A percentile compares a stretch with the other conserved stretches of the same genome.
Conservation (phyloP, 441 rosid genomes). For the Macaranga tanarius region DNA sequence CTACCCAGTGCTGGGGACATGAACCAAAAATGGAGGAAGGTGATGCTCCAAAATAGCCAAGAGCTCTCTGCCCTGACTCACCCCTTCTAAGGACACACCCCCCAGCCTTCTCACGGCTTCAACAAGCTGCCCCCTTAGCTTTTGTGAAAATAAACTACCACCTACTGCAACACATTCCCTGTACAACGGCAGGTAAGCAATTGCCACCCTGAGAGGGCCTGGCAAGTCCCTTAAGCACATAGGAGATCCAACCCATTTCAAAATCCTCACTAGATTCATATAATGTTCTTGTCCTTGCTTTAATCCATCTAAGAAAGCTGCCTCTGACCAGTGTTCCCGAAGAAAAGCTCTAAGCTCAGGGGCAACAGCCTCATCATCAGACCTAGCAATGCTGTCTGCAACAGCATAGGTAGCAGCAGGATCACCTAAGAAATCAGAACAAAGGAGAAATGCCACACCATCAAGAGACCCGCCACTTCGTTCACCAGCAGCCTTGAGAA, state of each 20-base stretch:
- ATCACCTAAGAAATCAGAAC: conserved; percentile 75
- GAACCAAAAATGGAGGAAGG: conserved; percentile 70
- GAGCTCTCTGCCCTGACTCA: conserved; percentile 54
- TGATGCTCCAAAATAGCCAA: conserved; percentile 74
- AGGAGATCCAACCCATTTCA: conserved; percentile 68
- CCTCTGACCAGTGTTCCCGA: conserved; percentile 69
- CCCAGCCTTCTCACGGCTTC: conserved; percentile 79
- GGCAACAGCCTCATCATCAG: conserved; percentile 70
- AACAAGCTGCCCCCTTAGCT: conserved; percentile 81
- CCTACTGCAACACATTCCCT: conserved; percentile 70
- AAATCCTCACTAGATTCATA: conserved; percentile 58
- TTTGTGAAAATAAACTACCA: conserved; percentile 65
- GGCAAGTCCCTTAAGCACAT: conserved; percentile 70
- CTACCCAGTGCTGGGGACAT: conserved; percentile 29
- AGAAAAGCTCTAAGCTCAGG: conserved; percentile 77
- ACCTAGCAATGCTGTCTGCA: conserved; percentile 78
- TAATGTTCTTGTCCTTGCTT: conserved; percentile 67
- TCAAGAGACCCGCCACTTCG: conserved; percentile 81
- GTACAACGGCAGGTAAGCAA: conserved; percentile 80
- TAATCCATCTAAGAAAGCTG: conserved; percentile 70
- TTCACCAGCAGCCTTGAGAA: conserved; percentile 94
- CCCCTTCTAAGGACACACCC: conserved; percentile 54
- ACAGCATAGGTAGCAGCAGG: conserved; percentile 77
- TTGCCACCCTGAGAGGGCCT: conserved; percentile 69
- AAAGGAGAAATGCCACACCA: conserved; percentile 86